These are phyloP conservation scores for Thuja plicata DNA, from an alignment of 83 land plant genomes.

Conservation along the genomic window DNA sequence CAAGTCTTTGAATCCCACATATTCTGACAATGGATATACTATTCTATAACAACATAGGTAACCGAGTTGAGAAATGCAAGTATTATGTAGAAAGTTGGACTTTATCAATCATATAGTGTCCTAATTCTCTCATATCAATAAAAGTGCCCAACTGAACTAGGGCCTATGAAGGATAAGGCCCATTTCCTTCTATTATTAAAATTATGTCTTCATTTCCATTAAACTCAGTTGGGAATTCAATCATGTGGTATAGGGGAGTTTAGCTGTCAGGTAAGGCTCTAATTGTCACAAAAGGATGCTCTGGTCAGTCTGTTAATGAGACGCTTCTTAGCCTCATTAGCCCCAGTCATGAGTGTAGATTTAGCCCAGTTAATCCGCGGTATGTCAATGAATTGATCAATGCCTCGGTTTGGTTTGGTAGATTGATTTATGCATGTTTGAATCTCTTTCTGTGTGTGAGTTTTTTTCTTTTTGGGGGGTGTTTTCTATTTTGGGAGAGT, in stretches of 20 bases:
- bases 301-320: conserved; percentile 15
- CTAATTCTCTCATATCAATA: neutral
- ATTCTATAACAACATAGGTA: neutral
- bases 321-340: conserved; percentile 30
- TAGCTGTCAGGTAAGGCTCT: neutral
- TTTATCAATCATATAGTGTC: neutral
- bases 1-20: neutral
- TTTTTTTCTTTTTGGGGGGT: too few relatives aligned
- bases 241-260: neutral
- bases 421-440: neutral
- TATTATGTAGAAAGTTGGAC: neutral
- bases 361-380: conserved; percentile 9
- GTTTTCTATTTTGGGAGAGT: neutral
- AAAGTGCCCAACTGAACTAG: neutral
- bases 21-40: neutral
- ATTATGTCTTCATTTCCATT: neutral
- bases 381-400: neutral
- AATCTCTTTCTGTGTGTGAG: too few relatives aligned
- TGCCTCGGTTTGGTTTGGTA: neutral
- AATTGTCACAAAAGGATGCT: conserved; percentile 8
- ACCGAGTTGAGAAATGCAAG: neutral
- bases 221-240: neutral
- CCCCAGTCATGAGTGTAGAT: conserved; percentile 66
- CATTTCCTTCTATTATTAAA: neutral
- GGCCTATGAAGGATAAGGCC: neutral